Evolutionary conservation across 345 rosid genomes (phyloP).

Genomic region (Erysimum cheiranthoides): DNA sequence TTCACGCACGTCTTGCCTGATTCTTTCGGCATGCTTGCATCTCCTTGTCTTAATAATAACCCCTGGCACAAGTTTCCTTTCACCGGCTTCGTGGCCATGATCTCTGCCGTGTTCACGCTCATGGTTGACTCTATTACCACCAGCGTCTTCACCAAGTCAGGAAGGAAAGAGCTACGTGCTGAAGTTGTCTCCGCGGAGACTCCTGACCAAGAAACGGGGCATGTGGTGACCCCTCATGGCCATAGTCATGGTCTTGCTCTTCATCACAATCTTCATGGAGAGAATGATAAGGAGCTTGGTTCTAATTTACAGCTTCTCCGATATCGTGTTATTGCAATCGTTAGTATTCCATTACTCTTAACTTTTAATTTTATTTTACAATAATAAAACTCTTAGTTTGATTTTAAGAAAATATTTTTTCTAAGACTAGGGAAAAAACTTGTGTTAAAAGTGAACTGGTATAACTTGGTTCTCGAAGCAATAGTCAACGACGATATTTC

Average conservation of each 20-base stretch:
- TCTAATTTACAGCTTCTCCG: slow-evolving; percentile 50
- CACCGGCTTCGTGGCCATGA: slow-evolving; percentile 58
- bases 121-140: slow-evolving; percentile 61
- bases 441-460: neutral
- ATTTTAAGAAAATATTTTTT: neutral
- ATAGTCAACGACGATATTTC: neutral
- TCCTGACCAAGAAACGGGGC: slow-evolving; percentile 44
- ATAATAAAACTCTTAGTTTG: neutral
- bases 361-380: neutral
- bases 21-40: slow-evolving; percentile 53
- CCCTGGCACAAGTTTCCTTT: slow-evolving; percentile 63
- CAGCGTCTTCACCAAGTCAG: slow-evolving; percentile 43
- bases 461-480: neutral
- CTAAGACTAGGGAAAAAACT: neutral
- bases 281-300: slow-evolving; percentile 22
- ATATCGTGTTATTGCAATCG: slow-evolving; percentile 56
- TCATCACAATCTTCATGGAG: slow-evolving; percentile 1
- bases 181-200: slow-evolving; percentile 20
- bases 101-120: slow-evolving; percentile 50
- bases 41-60: slow-evolving; percentile 51
- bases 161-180: neutral
- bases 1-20: slow-evolving; percentile 64
- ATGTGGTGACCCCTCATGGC: slow-evolving; percentile 2
- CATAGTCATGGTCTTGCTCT: slow-evolving; percentile 54
- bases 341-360: slow-evolving; percentile 24